These are phyloP conservation scores for Viola odorata DNA, from an alignment of 345 rosid genomes.

Conservation along the genomic window DNA sequence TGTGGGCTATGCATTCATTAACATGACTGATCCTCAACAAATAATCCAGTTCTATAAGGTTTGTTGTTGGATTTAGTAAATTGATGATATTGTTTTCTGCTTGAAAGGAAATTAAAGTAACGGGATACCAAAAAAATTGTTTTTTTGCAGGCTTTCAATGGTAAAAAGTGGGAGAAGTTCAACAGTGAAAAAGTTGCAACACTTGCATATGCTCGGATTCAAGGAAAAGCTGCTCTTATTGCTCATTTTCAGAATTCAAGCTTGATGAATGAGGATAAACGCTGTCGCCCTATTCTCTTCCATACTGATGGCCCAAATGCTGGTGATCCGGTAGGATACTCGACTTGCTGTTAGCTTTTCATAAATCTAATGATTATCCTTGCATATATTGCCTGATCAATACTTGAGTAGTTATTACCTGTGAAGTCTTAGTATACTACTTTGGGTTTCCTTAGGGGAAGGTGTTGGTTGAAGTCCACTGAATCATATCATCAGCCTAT, in stretches of 20 bases:
- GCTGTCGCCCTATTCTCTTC: conserved; percentile 84
- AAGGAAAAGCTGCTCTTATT: conserved; percentile 79
- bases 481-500: background rate
- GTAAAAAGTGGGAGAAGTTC: conserved; percentile 90
- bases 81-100: background rate
- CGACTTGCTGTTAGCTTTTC: conserved; percentile 4
- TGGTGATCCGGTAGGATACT: conserved; percentile 62
- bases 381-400: too few species aligned
- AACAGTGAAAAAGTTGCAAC: conserved; percentile 87
- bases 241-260: conserved; percentile 94
- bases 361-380: background rate
- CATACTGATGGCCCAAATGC: conserved; percentile 87
- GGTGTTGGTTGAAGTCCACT: background rate
- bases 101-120: background rate
- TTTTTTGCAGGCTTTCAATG: conserved; percentile 63
- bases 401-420: too few species aligned
- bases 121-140: background rate
- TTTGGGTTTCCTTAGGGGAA: background rate
- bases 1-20: conserved; percentile 90
- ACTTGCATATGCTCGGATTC: conserved; percentile 84
- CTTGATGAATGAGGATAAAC: conserved; percentile 90
- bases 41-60: conserved; percentile 54
- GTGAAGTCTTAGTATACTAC: too few species aligned
- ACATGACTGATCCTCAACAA: conserved; percentile 70
- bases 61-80: background rate